phyloP scores from a whole-genome alignment of 352 stramenopile genomes.

The Globisporangium spiculum region DNA sequence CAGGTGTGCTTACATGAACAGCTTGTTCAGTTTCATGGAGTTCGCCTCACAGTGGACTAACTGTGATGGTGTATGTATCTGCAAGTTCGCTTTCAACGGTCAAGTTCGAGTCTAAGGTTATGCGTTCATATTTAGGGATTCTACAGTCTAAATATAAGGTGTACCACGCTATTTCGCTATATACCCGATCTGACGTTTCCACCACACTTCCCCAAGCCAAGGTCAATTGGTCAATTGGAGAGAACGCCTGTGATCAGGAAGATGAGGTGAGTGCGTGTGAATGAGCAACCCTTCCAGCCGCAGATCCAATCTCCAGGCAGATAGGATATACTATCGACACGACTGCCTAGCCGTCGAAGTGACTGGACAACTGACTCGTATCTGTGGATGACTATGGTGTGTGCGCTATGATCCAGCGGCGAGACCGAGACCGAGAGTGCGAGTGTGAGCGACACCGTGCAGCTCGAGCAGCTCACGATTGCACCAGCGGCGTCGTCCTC shows the following conservation, averaged over 20 bases:
- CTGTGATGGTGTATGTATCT: too few species aligned
- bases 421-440: background rate
- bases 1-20: background rate
- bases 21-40: too few species aligned
- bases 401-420: constrained; percentile 19
- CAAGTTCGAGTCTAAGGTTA: too few species aligned
- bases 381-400: constrained; percentile 9
- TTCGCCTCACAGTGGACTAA: too few species aligned
- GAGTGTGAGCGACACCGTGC: constrained; percentile 3
- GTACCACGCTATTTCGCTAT: background rate
- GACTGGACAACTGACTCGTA: background rate
- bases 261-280: constrained; percentile 15
- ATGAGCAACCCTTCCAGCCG: background rate
- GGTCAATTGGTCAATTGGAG: background rate
- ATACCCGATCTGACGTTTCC: constrained; percentile 4
- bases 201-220: constrained; percentile 9
- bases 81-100: too few species aligned
- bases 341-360: too few species aligned
- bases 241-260: constrained; percentile 7
- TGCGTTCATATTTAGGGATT: background rate
- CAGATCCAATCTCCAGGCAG: background rate
- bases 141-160: background rate
- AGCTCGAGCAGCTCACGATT: constrained; percentile 32
- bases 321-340: background rate
- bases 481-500: constrained; percentile 25